Conservation (phyloP, 2,329 filamentous ascomycete species). For the Aspergillus spinulosporus region DNA sequence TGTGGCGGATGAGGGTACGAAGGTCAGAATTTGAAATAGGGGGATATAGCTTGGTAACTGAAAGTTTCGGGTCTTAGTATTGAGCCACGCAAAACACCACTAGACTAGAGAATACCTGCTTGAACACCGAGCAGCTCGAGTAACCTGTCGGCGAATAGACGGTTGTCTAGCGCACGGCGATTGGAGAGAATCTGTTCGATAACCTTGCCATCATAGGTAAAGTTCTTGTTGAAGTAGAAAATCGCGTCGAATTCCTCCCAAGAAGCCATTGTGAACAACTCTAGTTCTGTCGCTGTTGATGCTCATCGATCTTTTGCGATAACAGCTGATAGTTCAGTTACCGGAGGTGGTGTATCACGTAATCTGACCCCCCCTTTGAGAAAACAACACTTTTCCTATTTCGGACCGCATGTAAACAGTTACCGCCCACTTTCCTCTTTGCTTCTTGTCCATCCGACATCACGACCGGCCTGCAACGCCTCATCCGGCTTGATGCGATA, state of each 20-base stretch:
- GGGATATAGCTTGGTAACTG: constrained; percentile 68
- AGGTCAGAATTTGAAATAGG: constrained; percentile 69
- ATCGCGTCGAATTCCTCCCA: constrained; percentile 68
- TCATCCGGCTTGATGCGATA: constrained; percentile 32
- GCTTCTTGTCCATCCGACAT: constrained; percentile 20
- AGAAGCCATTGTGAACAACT: constrained; percentile 35
- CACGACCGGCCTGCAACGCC: constrained; percentile 18
- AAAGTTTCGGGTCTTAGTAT: constrained; percentile 15
- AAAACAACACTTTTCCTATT: constrained; percentile 36
- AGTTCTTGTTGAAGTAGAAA: constrained; percentile 62
- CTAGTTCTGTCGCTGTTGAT: background rate
- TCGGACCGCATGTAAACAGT: constrained; percentile 41
- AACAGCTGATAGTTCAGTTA: background rate
- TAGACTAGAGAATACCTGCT: constrained; percentile 55
- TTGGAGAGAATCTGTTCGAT: constrained; percentile 65
- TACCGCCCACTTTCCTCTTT: constrained; percentile 30
- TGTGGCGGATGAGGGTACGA: constrained; percentile 67
- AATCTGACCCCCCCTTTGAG: constrained; percentile 15
- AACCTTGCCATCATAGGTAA: constrained; percentile 62
- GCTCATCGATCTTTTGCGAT: background rate
- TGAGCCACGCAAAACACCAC: constrained; percentile 6
- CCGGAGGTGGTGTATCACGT: constrained; percentile 28
- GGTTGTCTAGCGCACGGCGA: constrained; percentile 67
- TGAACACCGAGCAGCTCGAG: constrained; percentile 68
- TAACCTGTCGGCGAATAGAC: constrained; percentile 78